These are phyloP conservation scores for Cladosporium sp. DNA, from an alignment of 2,329 filamentous ascomycete genomes.

Conservation along the genomic window DNA sequence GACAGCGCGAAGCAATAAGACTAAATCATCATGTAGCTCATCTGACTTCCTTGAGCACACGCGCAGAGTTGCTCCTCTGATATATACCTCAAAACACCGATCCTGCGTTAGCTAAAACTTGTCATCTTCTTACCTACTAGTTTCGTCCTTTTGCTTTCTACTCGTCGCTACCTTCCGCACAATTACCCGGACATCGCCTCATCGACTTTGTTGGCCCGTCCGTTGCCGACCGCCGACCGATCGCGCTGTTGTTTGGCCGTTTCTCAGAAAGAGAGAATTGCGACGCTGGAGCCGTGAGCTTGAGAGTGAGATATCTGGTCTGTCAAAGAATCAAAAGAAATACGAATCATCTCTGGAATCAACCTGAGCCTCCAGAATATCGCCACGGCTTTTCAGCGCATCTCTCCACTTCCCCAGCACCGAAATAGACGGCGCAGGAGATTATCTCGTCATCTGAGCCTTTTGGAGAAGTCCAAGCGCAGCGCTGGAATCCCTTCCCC, in stretches of 20 bases:
- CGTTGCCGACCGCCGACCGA: constrained; percentile 20
- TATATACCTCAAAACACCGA: not conserved
- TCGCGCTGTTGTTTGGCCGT: not conserved
- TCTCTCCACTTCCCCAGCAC: not conserved
- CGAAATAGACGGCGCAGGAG: not conserved
- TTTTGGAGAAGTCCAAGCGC: not conserved
- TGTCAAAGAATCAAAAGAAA: not conserved
- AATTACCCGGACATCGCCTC: constrained; percentile 21
- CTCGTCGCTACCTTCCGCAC: constrained; percentile 8
- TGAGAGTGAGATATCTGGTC: not conserved
- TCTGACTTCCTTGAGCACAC: constrained; percentile 1
- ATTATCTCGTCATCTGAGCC: constrained; percentile 12
- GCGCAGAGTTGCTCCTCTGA: not conserved
- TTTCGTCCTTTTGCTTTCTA: constrained; percentile 6
- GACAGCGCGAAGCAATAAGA: not conserved
- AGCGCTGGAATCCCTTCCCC: constrained; percentile 5
- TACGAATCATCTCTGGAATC: not conserved
- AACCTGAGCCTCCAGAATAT: not conserved
- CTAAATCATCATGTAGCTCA: constrained; percentile 8
- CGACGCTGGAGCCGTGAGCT: not conserved
- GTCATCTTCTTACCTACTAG: constrained; percentile 16
- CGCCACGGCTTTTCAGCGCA: not conserved
- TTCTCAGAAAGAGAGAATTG: constrained; percentile 6
- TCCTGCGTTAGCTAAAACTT: constrained; percentile 17
- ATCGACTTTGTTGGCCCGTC: constrained; percentile 6